Evolutionary conservation across 768 basidiomycete genomes (phyloP).

Genomic region (Hebeloma cylindrosporum): DNA sequence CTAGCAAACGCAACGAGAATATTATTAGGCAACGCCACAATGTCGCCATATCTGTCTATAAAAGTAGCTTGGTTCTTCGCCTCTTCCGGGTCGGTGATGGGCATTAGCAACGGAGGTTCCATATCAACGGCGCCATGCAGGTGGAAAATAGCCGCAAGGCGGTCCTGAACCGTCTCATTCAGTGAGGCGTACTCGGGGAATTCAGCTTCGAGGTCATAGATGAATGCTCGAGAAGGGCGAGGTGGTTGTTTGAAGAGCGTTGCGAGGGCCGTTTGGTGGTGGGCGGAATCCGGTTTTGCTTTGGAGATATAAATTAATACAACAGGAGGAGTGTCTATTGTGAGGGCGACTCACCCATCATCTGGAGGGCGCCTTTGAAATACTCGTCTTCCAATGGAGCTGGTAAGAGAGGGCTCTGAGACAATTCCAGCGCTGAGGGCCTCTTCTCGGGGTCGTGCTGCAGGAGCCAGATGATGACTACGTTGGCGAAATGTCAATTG

Average conservation of each 20-base stretch:
- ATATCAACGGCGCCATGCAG: conserved; percentile 90
- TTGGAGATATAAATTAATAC: neutral
- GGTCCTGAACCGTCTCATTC: conserved; percentile 75
- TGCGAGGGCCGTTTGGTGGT: conserved; percentile 75
- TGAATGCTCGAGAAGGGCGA: conserved; percentile 60
- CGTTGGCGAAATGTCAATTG: neutral
- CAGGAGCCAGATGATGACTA: conserved; percentile 80
- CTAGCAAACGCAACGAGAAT: conserved; percentile 79
- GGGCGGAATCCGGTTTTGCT: conserved; percentile 81
- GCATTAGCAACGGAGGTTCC: conserved; percentile 84
- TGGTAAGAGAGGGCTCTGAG: conserved; percentile 76
- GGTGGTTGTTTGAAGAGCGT: conserved; percentile 76
- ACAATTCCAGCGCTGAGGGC: conserved; percentile 81
- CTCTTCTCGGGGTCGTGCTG: conserved; percentile 78
- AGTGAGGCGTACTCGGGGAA: conserved; percentile 69
- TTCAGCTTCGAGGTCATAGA: conserved; percentile 74
- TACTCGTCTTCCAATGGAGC: conserved; percentile 80
- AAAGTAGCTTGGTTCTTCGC: conserved; percentile 67
- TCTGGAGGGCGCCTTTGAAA: conserved; percentile 73
- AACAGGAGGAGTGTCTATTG: neutral
- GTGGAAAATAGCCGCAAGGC: conserved; percentile 73
- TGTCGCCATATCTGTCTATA: conserved; percentile 78
- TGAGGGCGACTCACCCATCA: conserved; percentile 58
- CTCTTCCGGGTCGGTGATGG: conserved; percentile 60
- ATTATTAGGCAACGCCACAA: conserved; percentile 72